Percentiles rank a stretch among this genome's conserved stretches.
Conservation (phyloP, 2,329 filamentous ascomycete species). For the Alternaria brassicicola region DNA sequence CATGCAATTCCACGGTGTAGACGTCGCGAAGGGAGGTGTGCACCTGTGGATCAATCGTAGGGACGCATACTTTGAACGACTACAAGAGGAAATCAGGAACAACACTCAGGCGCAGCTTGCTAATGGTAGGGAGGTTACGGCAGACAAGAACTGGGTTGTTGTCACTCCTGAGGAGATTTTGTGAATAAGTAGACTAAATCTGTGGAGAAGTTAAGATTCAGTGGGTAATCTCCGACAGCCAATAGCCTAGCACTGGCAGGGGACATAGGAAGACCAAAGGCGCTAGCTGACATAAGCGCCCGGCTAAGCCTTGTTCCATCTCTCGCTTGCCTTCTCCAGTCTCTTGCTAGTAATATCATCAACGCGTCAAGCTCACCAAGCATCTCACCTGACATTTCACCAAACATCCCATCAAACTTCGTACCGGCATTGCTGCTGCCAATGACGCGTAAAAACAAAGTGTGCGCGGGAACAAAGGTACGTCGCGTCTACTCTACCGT, state of each 20-base stretch:
- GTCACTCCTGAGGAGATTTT: constrained; percentile 39
- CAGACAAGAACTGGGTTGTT: constrained; percentile 41
- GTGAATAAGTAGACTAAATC: constrained; percentile 6
- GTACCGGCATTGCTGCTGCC: neutral
- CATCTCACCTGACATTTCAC: neutral
- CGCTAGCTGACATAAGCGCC: constrained; percentile 11
- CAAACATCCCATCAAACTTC: neutral
- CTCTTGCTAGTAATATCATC: neutral
- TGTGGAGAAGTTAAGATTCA: neutral
- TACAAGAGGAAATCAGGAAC: constrained; percentile 32
- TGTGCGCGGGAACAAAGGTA: neutral
- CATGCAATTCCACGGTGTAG: constrained; percentile 42
- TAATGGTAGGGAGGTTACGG: constrained; percentile 37
- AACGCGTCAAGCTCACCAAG: constrained; percentile 1
- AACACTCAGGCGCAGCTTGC: constrained; percentile 32
- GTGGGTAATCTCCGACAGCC: neutral
- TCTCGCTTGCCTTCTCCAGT: neutral
- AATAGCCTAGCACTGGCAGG: neutral
- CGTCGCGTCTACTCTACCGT: neutral
- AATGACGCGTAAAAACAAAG: neutral
- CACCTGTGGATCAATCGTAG: constrained; percentile 40
- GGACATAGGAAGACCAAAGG: neutral
- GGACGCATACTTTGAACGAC: constrained; percentile 24
- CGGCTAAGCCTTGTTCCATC: constrained; percentile 1
- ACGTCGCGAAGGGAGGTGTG: constrained; percentile 36